These are phyloP conservation scores for Closterium sp. DNA, from an alignment of 139 green algal genomes.

Conservation along the genomic window DNA sequence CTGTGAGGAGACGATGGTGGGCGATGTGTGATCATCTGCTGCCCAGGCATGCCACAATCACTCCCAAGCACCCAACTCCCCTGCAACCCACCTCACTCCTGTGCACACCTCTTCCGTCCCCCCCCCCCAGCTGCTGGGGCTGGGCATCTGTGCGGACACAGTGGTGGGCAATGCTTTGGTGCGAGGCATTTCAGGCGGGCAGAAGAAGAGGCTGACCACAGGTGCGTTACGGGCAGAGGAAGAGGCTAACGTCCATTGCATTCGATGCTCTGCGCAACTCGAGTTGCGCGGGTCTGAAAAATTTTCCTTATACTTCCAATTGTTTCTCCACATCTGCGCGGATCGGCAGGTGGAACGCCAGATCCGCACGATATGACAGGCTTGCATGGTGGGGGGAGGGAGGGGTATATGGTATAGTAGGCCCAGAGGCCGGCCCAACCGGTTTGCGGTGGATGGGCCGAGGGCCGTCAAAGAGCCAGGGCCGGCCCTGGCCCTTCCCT, in stretches of 20 bases:
- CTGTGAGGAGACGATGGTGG: conserved; percentile 68
- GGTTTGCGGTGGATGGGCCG: no score
- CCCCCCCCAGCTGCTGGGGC: conserved; percentile 1
- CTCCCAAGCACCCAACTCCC: conserved; percentile 47
- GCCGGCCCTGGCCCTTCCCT: no score
- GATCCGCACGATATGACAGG: no score
- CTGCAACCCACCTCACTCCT: background rate
- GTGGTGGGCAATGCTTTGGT: conserved; percentile 71
- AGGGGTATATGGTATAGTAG: no score
- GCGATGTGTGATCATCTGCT: no score
- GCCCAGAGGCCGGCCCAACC: no score
- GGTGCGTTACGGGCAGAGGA: conserved; percentile 9
- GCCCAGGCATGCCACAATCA: no score
- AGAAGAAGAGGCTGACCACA: conserved; percentile 71
- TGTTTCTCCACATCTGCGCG: background rate
- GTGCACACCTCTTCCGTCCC: no score
- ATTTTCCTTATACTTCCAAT: background rate
- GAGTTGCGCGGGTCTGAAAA: background rate
- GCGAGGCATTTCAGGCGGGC: conserved; percentile 70
- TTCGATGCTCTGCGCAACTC: background rate
- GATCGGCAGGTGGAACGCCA: background rate
- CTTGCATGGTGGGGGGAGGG: no score
- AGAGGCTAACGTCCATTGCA: background rate
- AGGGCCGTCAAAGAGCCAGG: no score
- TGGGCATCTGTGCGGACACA: conserved; percentile 55